Evolutionary conservation across 208 protist species (phyloP).

Genomic region (Hexamita inflata): DNA sequence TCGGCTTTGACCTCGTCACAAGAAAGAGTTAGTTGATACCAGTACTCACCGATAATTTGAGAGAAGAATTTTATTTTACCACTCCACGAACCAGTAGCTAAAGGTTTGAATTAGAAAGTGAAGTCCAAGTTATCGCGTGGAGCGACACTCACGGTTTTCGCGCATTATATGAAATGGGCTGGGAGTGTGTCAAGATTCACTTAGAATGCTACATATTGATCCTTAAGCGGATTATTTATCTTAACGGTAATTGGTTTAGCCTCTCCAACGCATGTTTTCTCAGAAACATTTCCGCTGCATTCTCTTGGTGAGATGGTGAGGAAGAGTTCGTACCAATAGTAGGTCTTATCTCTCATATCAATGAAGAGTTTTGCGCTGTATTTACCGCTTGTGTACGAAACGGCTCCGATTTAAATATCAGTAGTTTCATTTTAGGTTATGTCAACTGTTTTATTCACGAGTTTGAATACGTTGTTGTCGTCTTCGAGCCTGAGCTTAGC

Average conservation of each 20-base stretch:
- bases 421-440: not conserved
- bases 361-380: not conserved
- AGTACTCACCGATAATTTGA: not conserved
- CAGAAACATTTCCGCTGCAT: not conserved
- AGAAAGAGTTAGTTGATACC: not conserved
- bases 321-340: constrained; percentile 6
- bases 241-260: not conserved
- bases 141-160: not conserved
- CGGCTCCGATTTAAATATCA: not conserved
- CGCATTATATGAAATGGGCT: not conserved
- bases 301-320: not conserved
- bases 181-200: not conserved
- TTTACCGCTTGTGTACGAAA: not conserved
- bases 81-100: no score
- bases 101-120: not conserved
- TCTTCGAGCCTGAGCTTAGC: no score
- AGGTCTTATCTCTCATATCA: not conserved
- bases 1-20: not conserved
- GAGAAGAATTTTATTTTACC: constrained; percentile 8
- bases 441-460: not conserved
- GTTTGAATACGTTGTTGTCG: not conserved
- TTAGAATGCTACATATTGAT: constrained; percentile 2
- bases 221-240: not conserved
- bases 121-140: not conserved
- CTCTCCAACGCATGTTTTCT: not conserved